Conservation (phyloP, 2,329 filamentous ascomycete species). For the Fonsecaea pugnacius region DNA sequence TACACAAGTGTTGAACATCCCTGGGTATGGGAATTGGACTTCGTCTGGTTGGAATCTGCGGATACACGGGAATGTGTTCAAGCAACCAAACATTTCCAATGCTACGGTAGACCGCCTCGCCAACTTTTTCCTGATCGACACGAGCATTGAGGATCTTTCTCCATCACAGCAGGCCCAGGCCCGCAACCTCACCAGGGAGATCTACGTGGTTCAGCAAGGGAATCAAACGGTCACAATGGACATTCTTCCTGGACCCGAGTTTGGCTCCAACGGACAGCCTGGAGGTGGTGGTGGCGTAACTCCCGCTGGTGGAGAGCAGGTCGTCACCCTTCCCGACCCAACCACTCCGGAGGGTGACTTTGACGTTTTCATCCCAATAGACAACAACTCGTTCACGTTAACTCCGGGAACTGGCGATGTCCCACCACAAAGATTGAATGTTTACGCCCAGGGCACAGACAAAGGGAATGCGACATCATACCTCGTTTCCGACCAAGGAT, state of each 20-base stretch:
- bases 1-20: conserved; percentile 72
- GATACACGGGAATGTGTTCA: conserved; percentile 81
- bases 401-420: conserved; percentile 67
- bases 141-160: conserved; percentile 63
- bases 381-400: conserved; percentile 61
- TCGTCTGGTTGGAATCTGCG: conserved; percentile 75
- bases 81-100: conserved; percentile 70
- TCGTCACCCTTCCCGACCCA: conserved; percentile 65
- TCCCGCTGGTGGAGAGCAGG: conserved; percentile 64
- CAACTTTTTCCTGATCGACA: conserved; percentile 71
- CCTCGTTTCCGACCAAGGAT: conserved; percentile 70
- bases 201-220: conserved; percentile 75
- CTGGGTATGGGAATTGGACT: conserved; percentile 77
- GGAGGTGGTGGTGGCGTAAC: conserved; percentile 57
- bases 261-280: conserved; percentile 56
- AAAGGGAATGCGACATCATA: conserved; percentile 77
- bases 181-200: conserved; percentile 72
- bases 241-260: conserved; percentile 62
- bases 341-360: conserved; percentile 74
- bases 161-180: conserved; percentile 67
- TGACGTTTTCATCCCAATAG: conserved; percentile 69
- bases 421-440: conserved; percentile 68
- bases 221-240: conserved; percentile 67
- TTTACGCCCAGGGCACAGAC: conserved; percentile 67
- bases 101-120: conserved; percentile 70